phyloP scores from a whole-genome alignment of 2,329 filamentous ascomycete species.

The Apiospora aurea region DNA sequence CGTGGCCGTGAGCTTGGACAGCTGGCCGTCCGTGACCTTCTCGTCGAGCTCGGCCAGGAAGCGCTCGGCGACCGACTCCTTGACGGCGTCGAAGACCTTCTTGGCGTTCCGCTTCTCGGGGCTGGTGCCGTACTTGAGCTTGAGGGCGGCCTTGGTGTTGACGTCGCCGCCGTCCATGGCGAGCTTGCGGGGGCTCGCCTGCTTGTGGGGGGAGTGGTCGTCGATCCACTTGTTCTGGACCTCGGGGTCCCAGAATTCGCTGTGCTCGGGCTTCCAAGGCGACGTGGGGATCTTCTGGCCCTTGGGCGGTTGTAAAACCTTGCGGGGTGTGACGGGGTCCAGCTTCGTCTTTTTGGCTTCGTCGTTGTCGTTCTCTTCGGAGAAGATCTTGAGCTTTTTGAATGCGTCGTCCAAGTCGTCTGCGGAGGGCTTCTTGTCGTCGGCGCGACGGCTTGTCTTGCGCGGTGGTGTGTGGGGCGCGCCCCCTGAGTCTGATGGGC shows the following conservation, averaged over 20 bases:
- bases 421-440: slow-evolving; percentile 29
- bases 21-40: slow-evolving; percentile 65
- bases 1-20: slow-evolving; percentile 62
- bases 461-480: slow-evolving; percentile 23
- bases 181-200: slow-evolving; percentile 30
- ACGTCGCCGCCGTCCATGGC: slow-evolving; percentile 35
- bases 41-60: slow-evolving; percentile 76
- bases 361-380: slow-evolving; percentile 24
- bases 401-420: slow-evolving; percentile 40
- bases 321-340: slow-evolving; percentile 38
- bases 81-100: slow-evolving; percentile 68
- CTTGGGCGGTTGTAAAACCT: slow-evolving; percentile 37
- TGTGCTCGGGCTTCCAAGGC: slow-evolving; percentile 42
- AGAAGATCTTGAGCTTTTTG: slow-evolving; percentile 43
- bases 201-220: slow-evolving; percentile 42
- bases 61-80: slow-evolving; percentile 65
- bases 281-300: slow-evolving; percentile 38
- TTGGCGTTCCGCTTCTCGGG: slow-evolving; percentile 51
- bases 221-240: slow-evolving; percentile 44
- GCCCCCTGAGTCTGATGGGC: not conserved
- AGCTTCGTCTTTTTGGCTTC: slow-evolving; percentile 29
- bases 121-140: slow-evolving; percentile 43
- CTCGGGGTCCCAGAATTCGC: slow-evolving; percentile 44
- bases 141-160: slow-evolving; percentile 36
- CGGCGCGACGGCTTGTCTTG: not conserved